These are phyloP conservation scores for Phaeoacremonium minimum DNA, from an alignment of 2,329 filamentous ascomycete genomes.

Conservation along the genomic window DNA sequence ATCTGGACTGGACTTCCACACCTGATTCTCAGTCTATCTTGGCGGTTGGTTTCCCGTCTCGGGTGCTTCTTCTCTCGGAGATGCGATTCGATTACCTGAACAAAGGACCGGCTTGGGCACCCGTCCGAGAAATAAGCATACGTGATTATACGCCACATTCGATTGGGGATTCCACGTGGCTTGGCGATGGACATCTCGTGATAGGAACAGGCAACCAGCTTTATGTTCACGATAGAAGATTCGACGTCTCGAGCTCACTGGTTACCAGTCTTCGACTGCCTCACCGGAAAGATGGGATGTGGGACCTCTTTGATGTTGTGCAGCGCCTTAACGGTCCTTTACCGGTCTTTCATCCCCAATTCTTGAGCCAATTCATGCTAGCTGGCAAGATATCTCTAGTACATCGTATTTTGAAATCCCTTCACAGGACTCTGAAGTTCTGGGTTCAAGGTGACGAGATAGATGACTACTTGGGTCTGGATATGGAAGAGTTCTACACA, in stretches of 20 bases:
- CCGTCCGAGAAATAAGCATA: conserved; percentile 77
- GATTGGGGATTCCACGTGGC: conserved; percentile 90
- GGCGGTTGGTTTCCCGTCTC: conserved; percentile 87
- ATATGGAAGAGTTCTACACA: conserved; percentile 55
- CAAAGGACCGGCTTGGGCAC: conserved; percentile 83
- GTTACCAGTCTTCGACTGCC: conserved; percentile 47
- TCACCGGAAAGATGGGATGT: conserved; percentile 41
- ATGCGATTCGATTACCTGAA: conserved; percentile 90
- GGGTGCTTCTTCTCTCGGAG: conserved; percentile 77
- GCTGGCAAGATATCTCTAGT: conserved; percentile 71
- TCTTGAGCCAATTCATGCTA: conserved; percentile 81
- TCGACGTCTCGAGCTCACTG: conserved; percentile 59
- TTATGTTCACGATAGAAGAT: conserved; percentile 75
- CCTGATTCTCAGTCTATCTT: conserved; percentile 85
- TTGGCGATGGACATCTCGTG: conserved; percentile 78
- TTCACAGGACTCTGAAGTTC: conserved; percentile 77
- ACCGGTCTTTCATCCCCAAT: conserved; percentile 88
- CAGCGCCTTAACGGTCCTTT: conserved; percentile 81
- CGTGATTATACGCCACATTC: conserved; percentile 80
- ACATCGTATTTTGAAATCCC: conserved; percentile 64
- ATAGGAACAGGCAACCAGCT: conserved; percentile 90
- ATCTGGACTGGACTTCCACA: conserved; percentile 92
- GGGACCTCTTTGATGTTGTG: conserved; percentile 77
- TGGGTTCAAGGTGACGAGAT: conserved; percentile 76
- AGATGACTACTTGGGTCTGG: conserved; percentile 70